phyloP scores from a whole-genome alignment of 495 filamentous ascomycete genomes.

The Amphirosellinia nigrospora region DNA sequence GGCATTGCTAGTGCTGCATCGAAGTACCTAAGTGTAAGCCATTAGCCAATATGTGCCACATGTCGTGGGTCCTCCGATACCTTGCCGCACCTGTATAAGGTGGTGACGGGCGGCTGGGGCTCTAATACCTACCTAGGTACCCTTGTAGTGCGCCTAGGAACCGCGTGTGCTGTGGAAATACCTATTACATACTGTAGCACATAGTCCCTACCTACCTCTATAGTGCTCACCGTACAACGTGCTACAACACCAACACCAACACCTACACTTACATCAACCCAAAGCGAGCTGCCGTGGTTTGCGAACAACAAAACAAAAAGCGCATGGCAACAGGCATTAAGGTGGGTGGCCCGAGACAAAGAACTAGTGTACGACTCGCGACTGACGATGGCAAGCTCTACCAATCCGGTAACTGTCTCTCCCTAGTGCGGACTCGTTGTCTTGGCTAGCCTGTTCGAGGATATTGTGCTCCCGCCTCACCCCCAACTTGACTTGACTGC shows the following conservation, averaged over 20 bases:
- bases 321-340: not conserved
- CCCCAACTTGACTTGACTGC: not conserved
- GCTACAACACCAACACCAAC: not conserved
- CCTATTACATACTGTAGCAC: too few relatives aligned
- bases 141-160: too few relatives aligned
- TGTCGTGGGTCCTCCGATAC: not conserved
- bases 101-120: too few relatives aligned
- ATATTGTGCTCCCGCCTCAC: not conserved
- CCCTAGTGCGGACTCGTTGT: not conserved
- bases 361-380: not conserved
- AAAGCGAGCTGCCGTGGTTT: not conserved
- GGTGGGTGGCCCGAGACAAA: not conserved
- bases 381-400: constrained; percentile 1
- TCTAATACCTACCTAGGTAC: too few relatives aligned
- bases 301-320: not conserved
- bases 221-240: not conserved
- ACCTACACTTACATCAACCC: not conserved
- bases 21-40: not conserved
- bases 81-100: not conserved
- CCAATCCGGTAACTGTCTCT: not conserved
- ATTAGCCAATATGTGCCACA: not conserved
- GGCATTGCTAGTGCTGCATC: not conserved
- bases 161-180: constrained; percentile 7
- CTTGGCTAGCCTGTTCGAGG: constrained; percentile 8
- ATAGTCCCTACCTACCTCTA: too few relatives aligned